Evolutionary conservation across 139 green algal genomes (phyloP).

Genomic region (Nannochloris sp.): DNA sequence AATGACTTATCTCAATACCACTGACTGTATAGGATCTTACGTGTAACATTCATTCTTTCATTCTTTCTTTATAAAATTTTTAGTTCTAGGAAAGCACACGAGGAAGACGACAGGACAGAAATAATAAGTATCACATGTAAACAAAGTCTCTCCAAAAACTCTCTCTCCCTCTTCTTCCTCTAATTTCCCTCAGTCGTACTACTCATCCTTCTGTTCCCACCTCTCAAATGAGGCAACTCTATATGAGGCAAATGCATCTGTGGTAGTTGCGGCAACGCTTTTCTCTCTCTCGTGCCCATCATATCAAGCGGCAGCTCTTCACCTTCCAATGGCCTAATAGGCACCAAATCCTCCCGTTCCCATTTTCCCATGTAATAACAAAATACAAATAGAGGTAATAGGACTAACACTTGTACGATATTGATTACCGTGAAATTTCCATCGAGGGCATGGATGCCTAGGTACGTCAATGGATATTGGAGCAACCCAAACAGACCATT

Average conservation of each 20-base stretch:
- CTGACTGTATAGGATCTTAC: too few relatives aligned
- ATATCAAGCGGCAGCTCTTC: constrained; percentile 26
- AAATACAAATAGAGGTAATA: constrained; percentile 28
- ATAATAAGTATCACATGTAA: too few relatives aligned
- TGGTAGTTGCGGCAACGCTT: background rate
- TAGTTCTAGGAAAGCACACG: too few relatives aligned
- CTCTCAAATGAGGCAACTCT: background rate
- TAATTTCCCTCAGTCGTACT: background rate
- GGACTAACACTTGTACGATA: constrained; percentile 23
- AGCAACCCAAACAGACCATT: constrained; percentile 46
- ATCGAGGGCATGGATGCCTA: constrained; percentile 28
- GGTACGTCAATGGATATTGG: constrained; percentile 37
- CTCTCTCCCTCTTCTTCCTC: too few relatives aligned
- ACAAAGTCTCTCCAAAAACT: too few relatives aligned
- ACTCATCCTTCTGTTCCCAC: background rate
- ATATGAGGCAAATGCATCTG: constrained; percentile 12
- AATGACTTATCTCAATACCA: too few relatives aligned
- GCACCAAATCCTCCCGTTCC: constrained; percentile 43
- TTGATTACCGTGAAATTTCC: constrained; percentile 53
- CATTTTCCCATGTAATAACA: constrained; percentile 31
- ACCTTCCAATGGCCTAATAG: constrained; percentile 37
- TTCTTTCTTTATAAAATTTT: too few relatives aligned
- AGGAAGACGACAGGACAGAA: too few relatives aligned
- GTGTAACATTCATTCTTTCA: too few relatives aligned
- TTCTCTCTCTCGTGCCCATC: constrained; percentile 1